Percentiles rank a stretch among this genome's conserved stretches.
These are phyloP conservation scores for Murraya paniculata DNA, from an alignment of 345 rosid species.

Conservation along the genomic window DNA sequence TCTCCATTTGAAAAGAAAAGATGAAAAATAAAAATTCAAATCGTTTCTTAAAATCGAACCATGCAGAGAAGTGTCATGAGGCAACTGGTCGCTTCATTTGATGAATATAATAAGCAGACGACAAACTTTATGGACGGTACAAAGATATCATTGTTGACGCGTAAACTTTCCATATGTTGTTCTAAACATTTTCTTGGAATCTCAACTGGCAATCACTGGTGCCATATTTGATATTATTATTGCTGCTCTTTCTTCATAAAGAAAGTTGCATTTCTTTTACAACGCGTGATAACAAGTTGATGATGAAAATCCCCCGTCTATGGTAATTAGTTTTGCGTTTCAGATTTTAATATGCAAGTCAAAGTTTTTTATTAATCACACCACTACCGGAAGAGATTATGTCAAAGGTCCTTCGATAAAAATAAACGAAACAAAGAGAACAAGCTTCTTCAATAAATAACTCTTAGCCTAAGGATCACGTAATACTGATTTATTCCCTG, in stretches of 20 bases:
- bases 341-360: not conserved
- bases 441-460: not conserved
- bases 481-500: not conserved
- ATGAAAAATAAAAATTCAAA: no score
- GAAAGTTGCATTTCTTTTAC: not conserved
- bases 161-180: not conserved
- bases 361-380: not conserved
- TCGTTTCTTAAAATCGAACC: not conserved
- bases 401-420: not conserved
- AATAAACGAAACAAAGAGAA: slow-evolving; percentile 8
- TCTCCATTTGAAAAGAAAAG: not conserved
- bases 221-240: not conserved
- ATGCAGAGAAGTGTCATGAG: slow-evolving; percentile 12
- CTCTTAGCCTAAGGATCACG: not conserved
- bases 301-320: not conserved
- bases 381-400: not conserved
- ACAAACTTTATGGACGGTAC: slow-evolving; percentile 36
- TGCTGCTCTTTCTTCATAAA: not conserved
- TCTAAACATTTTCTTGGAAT: not conserved
- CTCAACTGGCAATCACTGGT: slow-evolving; percentile 17
- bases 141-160: slow-evolving; percentile 10
- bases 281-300: not conserved
- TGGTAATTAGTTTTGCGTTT: not conserved
- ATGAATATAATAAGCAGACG: slow-evolving; percentile 11
- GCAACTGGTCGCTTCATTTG: slow-evolving; percentile 13